Conservation (phyloP, 1,139 yeast species). For the Hemisphaericaspora subhashii region DNA sequence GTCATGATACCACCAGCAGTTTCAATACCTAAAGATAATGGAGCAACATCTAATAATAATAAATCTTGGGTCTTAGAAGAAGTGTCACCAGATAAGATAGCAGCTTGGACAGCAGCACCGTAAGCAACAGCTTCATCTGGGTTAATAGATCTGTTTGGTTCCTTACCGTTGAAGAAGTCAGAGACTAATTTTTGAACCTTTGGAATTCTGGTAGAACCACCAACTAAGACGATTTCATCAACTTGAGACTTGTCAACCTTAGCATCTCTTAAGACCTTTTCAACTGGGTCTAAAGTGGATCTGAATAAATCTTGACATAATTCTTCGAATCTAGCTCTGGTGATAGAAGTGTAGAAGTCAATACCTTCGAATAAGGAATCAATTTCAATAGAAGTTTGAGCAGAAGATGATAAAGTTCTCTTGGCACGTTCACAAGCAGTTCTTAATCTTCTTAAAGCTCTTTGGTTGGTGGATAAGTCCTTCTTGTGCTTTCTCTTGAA, state of each 20-base stretch:
- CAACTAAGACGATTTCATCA: conserved; percentile 94
- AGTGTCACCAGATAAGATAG: conserved; percentile 66
- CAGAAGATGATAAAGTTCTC: conserved; percentile 95
- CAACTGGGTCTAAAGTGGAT: conserved; percentile 95
- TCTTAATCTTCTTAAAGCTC: conserved; percentile 97
- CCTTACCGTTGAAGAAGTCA: conserved; percentile 97
- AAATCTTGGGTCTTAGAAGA: conserved; percentile 76
- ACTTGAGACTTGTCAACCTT: conserved; percentile 85
- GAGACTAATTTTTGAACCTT: conserved; percentile 95
- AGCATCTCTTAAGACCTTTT: conserved; percentile 94
- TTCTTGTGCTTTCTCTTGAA: conserved; percentile 96
- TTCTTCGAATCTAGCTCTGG: conserved; percentile 99
- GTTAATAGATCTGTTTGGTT: conserved; percentile 92
- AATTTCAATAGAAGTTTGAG: conserved; percentile 94
- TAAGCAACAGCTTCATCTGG: conserved; percentile 99
- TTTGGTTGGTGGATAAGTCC: conserved; percentile 86
- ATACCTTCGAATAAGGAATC: conserved; percentile 96
- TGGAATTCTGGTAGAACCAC: conserved; percentile 99
- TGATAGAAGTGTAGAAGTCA: conserved; percentile 92
- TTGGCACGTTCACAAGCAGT: conserved; percentile 99
- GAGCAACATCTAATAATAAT: conserved; percentile 86
- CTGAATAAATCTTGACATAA: conserved; percentile 94
- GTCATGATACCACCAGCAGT: conserved; percentile 99
- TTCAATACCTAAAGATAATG: conserved; percentile 94
- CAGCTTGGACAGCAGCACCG: conserved; percentile 99